A percentile compares a stretch with the other conserved stretches of the same genome.
These are phyloP conservation scores for Coemansia sp. DNA, from an alignment of 192 early-diverging fungal genomes.

Conservation along the genomic window DNA sequence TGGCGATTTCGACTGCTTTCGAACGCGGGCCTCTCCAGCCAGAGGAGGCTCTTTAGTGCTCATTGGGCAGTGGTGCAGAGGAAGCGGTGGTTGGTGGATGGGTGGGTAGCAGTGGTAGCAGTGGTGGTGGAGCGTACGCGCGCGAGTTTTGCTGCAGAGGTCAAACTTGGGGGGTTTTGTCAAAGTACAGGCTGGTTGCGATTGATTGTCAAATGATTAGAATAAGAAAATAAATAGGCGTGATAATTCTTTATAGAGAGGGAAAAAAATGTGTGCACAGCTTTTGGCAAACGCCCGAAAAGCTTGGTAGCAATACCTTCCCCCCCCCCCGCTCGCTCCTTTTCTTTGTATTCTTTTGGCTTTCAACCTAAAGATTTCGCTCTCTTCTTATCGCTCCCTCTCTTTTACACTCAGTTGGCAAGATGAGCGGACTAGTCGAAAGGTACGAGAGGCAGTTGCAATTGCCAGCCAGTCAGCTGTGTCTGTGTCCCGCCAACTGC, in stretches of 20 bases:
- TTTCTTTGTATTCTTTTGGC: background rate
- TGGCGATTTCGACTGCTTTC: slow-evolving; percentile 17
- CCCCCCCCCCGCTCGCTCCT: background rate
- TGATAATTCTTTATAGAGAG: too few relatives aligned
- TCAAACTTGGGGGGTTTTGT: too few relatives aligned
- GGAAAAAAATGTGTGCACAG: background rate
- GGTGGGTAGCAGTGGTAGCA: too few relatives aligned
- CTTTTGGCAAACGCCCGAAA: background rate
- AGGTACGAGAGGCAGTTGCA: slow-evolving; percentile 7
- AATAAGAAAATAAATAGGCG: background rate
- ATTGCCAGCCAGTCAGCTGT: too few relatives aligned
- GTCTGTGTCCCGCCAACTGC: too few relatives aligned
- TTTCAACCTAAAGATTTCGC: background rate
- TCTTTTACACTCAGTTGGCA: background rate
- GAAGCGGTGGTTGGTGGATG: too few relatives aligned
- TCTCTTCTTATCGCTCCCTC: background rate
- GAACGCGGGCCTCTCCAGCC: slow-evolving; percentile 16
- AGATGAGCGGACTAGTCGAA: slow-evolving; percentile 44
- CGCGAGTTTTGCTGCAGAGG: background rate
- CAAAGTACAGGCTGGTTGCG: background rate
- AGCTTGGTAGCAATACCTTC: too few relatives aligned
- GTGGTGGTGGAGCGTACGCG: too few relatives aligned
- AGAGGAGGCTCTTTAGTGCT: slow-evolving; percentile 6
- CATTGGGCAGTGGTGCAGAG: too few relatives aligned
- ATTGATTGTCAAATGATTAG: background rate